Conservation (phyloP, 176 grass and related monocot species). For the Leersia perrieri region DNA sequence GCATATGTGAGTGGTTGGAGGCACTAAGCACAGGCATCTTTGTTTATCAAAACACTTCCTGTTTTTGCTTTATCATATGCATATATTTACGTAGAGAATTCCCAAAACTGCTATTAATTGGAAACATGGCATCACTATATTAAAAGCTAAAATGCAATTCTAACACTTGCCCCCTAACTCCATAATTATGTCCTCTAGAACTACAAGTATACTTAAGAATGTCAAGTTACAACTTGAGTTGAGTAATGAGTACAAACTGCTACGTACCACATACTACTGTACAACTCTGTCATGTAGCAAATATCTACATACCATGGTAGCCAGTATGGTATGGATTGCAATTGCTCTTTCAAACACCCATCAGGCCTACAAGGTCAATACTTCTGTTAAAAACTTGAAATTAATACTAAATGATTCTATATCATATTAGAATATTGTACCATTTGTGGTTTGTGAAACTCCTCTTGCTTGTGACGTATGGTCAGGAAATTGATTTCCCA, state of each 20-base stretch:
- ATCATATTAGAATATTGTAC: constrained; percentile 46
- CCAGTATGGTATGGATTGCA: neutral
- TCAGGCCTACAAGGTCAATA: constrained; percentile 35
- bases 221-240: neutral
- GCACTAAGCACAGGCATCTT: neutral
- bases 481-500: constrained; percentile 55
- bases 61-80: neutral
- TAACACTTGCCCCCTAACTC: neutral
- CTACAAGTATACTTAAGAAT: neutral
- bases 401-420: constrained; percentile 7
- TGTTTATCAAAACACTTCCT: neutral
- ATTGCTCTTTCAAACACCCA: constrained; percentile 42
- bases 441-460: constrained; percentile 50
- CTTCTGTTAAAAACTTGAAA: constrained; percentile 10
- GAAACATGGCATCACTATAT: neutral
- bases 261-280: neutral
- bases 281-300: neutral
- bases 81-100: neutral
- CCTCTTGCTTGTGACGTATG: constrained; percentile 40
- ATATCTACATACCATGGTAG: constrained; percentile 26
- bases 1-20: neutral
- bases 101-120: neutral
- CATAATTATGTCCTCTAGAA: neutral
- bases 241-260: neutral
- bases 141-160: neutral